A percentile compares a stretch with the other conserved stretches of the same genome.
Conservation (phyloP, 139 green algal species). For the Penium margaritaceum region DNA sequence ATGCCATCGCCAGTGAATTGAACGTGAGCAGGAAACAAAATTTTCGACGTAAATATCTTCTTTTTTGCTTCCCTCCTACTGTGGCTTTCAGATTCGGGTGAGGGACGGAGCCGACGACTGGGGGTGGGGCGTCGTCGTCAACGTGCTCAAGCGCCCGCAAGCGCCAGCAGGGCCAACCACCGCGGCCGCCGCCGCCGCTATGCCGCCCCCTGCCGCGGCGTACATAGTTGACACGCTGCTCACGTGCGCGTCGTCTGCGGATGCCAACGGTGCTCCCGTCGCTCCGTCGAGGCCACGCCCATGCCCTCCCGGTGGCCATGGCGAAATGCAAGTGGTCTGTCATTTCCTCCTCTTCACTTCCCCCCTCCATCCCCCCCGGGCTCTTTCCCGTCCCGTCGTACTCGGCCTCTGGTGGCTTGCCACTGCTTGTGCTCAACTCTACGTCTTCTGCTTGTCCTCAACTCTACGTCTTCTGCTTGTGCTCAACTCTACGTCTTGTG, state of each 20-base stretch:
- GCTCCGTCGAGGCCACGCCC: too few species aligned
- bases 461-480: too few species aligned
- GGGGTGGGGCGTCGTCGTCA: slow-evolving; percentile 76
- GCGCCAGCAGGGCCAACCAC: too few species aligned
- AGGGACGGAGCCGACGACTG: slow-evolving; percentile 56
- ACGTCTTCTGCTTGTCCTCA: too few species aligned
- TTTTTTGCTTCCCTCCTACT: neutral
- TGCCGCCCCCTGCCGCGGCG: neutral
- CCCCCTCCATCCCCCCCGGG: neutral
- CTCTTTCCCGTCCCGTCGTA: neutral
- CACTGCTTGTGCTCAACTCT: too few species aligned
- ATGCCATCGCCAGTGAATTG: too few species aligned
- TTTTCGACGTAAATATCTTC: too few species aligned
- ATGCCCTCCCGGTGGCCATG: neutral
- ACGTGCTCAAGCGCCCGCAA: slow-evolving; percentile 22
- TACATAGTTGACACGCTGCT: slow-evolving; percentile 68
- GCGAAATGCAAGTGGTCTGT: neutral
- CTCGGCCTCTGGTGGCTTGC: too few species aligned
- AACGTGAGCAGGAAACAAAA: too few species aligned
- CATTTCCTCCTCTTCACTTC: neutral
- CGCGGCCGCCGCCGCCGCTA: neutral
- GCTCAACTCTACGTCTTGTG: too few species aligned
- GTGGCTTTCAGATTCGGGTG: slow-evolving; percentile 28
- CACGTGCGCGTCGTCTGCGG: slow-evolving; percentile 2
- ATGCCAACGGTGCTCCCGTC: too few species aligned